Base-by-base conservation (phyloP, 495 filamentous ascomycete species). In the Penicillium tannophilum region DNA sequence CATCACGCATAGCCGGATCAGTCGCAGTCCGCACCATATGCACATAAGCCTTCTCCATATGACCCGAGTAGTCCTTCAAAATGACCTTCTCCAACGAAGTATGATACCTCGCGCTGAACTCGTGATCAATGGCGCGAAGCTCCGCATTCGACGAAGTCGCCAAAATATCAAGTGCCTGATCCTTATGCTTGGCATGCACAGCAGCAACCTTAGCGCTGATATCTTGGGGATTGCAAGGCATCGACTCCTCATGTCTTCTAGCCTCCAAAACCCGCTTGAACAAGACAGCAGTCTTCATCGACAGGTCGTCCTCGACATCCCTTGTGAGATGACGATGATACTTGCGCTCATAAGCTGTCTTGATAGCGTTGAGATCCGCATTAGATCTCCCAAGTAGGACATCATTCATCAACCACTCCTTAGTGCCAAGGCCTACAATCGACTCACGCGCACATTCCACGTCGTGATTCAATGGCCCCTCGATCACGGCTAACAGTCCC, bases 11-110 rank as follows among this genome's bases (percentile, higher is more conserved):
- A 23, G 89, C 90, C 51, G 88, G 88, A 65, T 98, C 90, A 11
- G 84, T 73, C 6, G 89, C 94, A 0, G 84, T 80, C n/a, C 82
- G 82, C 5, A 97, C 75, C 72, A 96, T 90, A 53, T 83, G 84
- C 42, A 92, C 70, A n/a, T 97, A 73, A 0, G 91, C 92, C 26
- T 89, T 82, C 72, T 93, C 83, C 91, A 97, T 97, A 64, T 98
- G 93, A 1, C 93, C 93, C 1, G 87, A 88, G 73, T 97, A 96
- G 66, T 94, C 87, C 75, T 82, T 87, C 52, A 82, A 79, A 43
- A 97, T 82, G 52, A 90, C 86, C 28, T 85, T 84, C 54, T 90
- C 87, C 9, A 98, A 76, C 19, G 81, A 72, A 11, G 77, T 72
- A 2, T 84, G 79, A 67, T 90, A 94, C 43, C 83, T 84, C 31